phyloP scores from a whole-genome alignment of 2,329 filamentous ascomycete genomes.

The Chaetomium sp. region DNA sequence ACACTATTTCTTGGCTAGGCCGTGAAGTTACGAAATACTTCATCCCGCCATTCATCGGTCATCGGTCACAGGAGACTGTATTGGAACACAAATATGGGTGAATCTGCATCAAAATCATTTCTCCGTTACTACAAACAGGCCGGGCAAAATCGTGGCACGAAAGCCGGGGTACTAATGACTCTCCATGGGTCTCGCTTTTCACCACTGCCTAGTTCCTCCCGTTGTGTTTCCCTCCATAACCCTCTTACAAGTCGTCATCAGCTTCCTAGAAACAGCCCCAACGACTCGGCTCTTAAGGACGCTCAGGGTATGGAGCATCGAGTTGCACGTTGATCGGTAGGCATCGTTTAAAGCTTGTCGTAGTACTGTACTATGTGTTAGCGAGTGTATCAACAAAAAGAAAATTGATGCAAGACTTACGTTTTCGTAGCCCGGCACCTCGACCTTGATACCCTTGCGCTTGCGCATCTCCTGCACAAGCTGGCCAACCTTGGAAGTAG shows the following conservation, averaged over 20 bases:
- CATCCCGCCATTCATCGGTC: background rate
- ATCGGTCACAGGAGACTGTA: background rate
- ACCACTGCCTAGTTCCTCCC: slow-evolving; percentile 22
- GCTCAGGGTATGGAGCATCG: slow-evolving; percentile 33
- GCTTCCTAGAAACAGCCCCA: slow-evolving; percentile 7
- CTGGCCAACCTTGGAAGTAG: slow-evolving; percentile 71
- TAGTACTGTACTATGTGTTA: slow-evolving; percentile 68
- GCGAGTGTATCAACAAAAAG: slow-evolving; percentile 15
- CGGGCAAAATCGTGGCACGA: slow-evolving; percentile 27
- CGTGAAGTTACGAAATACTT: background rate
- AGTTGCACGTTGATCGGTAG: slow-evolving; percentile 39
- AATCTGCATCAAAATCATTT: slow-evolving; percentile 31
- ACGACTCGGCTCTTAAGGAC: slow-evolving; percentile 14
- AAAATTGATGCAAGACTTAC: slow-evolving; percentile 52
- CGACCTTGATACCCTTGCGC: slow-evolving; percentile 98
- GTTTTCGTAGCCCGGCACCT: slow-evolving; percentile 89
- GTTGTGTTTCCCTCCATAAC: slow-evolving; percentile 5
- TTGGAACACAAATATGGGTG: background rate
- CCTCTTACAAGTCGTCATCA: slow-evolving; percentile 16
- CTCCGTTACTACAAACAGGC: slow-evolving; percentile 39
- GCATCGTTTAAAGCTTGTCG: slow-evolving; percentile 84
- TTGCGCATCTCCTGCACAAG: slow-evolving; percentile 89
- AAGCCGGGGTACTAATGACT: slow-evolving; percentile 32
- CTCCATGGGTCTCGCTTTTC: slow-evolving; percentile 31
- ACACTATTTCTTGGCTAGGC: too few species aligned